These are phyloP conservation scores for Coemansia sp. DNA, from an alignment of 192 early-diverging fungal genomes.

Conservation along the genomic window DNA sequence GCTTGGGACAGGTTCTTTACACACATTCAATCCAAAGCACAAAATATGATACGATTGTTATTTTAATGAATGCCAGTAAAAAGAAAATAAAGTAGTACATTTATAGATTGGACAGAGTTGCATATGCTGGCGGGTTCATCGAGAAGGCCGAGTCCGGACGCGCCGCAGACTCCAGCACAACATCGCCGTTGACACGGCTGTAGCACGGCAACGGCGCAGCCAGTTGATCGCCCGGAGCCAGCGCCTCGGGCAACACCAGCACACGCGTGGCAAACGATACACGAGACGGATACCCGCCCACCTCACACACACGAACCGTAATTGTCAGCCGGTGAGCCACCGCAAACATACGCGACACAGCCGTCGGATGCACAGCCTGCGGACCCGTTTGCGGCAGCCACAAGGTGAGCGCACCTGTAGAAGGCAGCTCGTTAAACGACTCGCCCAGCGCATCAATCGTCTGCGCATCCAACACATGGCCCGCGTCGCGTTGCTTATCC, in stretches of 20 bases:
- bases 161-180: conserved; percentile 20
- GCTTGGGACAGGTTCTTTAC: too few species aligned
- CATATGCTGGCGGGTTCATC: conserved; percentile 10
- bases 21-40: too few species aligned
- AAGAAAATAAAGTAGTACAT: too few species aligned
- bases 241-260: conserved; percentile 35
- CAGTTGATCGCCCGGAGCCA: neutral
- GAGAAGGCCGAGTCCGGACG: neutral
- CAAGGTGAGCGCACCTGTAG: conserved; percentile 15
- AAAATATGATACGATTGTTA: too few species aligned
- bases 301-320: conserved; percentile 20
- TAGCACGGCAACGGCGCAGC: conserved; percentile 34
- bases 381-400: conserved; percentile 3
- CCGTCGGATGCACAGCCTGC: conserved; percentile 31
- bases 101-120: neutral
- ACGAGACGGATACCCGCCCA: conserved; percentile 3
- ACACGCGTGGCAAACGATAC: conserved; percentile 18
- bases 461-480: conserved; percentile 25
- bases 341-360: conserved; percentile 27
- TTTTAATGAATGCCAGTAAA: too few species aligned
- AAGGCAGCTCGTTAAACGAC: conserved; percentile 30
- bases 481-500: neutral
- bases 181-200: conserved; percentile 22
- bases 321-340: conserved; percentile 30
- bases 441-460: conserved; percentile 39